Evolutionary conservation across 108 stramenopile genomes (phyloP).

Genomic region (Nitzschia sp.): DNA sequence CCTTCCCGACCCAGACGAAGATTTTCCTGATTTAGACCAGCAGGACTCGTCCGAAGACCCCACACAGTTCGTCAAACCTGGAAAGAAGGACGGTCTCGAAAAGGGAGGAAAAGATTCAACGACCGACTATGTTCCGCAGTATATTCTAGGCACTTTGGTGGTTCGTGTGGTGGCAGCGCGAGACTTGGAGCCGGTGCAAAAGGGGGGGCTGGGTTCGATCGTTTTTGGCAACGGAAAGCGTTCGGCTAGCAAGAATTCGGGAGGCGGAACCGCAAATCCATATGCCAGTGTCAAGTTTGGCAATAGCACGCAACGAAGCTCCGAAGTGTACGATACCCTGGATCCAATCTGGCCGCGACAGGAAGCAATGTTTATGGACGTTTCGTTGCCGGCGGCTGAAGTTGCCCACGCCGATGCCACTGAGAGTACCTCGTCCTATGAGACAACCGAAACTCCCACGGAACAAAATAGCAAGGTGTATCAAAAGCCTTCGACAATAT

Average conservation of each 20-base stretch:
- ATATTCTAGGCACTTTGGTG: slow-evolving; percentile 82
- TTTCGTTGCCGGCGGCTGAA: slow-evolving; percentile 47
- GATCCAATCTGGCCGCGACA: slow-evolving; percentile 75
- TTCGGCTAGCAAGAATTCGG: slow-evolving; percentile 6
- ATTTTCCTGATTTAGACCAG: slow-evolving; percentile 9
- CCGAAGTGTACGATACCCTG: slow-evolving; percentile 53
- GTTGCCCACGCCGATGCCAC: slow-evolving; percentile 8
- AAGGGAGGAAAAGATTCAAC: neutral
- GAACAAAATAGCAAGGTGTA: neutral
- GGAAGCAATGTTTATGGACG: slow-evolving; percentile 85
- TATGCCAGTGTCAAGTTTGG: slow-evolving; percentile 71
- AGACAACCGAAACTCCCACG: neutral
- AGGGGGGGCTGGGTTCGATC: slow-evolving; percentile 9
- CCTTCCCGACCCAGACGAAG: slow-evolving; percentile 36
- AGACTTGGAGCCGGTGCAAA: slow-evolving; percentile 52
- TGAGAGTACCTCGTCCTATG: neutral
- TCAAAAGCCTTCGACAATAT: slow-evolving; percentile 35
- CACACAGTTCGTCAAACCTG: slow-evolving; percentile 24
- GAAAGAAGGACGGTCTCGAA: slow-evolving; percentile 17
- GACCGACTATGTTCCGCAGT: slow-evolving; percentile 30
- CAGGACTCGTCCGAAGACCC: slow-evolving; percentile 13
- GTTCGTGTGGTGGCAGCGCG: slow-evolving; percentile 81
- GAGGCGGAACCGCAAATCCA: slow-evolving; percentile 41
- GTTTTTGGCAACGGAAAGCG: slow-evolving; percentile 22
- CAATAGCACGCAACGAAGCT: slow-evolving; percentile 60